A percentile compares a stretch with the other conserved stretches of the same genome.
phyloP scores from a whole-genome alignment of 2,329 filamentous ascomycete species.

The Cladophialophora immunda region DNA sequence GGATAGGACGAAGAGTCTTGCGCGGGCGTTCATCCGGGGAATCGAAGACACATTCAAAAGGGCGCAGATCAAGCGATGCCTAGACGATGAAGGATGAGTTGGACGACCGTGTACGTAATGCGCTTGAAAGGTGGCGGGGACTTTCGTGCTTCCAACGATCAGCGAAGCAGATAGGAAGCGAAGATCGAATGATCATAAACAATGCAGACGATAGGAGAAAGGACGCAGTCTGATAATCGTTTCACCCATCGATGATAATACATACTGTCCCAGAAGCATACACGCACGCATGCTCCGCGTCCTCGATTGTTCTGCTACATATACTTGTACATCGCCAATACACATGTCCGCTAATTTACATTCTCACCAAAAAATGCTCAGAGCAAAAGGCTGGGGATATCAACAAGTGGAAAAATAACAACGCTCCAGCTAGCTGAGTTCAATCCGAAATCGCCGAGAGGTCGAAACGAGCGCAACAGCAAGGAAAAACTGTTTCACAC shows the following conservation, averaged over 20 bases:
- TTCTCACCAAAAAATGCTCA: neutral
- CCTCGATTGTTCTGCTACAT: neutral
- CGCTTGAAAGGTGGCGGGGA: neutral
- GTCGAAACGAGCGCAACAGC: neutral
- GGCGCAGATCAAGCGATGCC: neutral
- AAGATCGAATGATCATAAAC: neutral
- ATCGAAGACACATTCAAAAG: neutral
- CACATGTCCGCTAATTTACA: conserved; percentile 1
- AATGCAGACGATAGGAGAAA: neutral
- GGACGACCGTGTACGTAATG: too few species aligned
- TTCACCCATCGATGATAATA: neutral
- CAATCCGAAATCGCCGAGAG: neutral
- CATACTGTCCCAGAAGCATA: neutral
- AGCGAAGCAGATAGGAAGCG: neutral
- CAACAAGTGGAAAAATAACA: neutral
- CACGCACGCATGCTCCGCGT: neutral
- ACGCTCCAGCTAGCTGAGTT: neutral
- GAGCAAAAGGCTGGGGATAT: neutral
- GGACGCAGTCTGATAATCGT: neutral
- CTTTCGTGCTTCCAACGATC: neutral
- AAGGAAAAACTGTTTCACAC: conserved; percentile 1
- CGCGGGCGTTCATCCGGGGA: neutral
- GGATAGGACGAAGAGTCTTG: neutral
- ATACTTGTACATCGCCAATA: conserved; percentile 1
- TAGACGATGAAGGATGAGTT: neutral